Conservation (phyloP, 441 rosid genomes). For the Adansonia grandidieri region DNA sequence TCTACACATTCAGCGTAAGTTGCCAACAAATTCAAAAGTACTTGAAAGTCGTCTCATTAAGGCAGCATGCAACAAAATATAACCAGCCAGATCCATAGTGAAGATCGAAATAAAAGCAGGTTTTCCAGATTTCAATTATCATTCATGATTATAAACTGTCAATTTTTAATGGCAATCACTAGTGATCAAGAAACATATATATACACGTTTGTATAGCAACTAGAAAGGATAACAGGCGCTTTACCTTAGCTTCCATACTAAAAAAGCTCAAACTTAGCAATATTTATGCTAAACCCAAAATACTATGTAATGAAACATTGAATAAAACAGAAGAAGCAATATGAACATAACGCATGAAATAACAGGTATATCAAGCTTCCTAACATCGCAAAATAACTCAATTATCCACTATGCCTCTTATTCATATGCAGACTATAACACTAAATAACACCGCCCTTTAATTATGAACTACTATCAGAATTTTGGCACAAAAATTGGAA, state of each 20-base stretch:
- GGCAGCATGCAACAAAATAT: conserved; percentile 1
- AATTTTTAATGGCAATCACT: background rate
- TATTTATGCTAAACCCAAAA: conserved; percentile 8
- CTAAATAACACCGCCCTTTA: conserved; percentile 12
- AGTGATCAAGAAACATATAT: background rate
- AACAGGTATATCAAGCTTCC: background rate
- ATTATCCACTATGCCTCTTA: background rate
- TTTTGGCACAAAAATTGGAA: conserved; percentile 13
- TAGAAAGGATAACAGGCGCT: background rate
- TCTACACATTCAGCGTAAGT: background rate
- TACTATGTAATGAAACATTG: background rate
- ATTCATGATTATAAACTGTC: background rate
- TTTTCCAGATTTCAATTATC: background rate
- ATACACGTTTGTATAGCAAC: background rate
- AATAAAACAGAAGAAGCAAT: background rate
- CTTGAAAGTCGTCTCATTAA: background rate
- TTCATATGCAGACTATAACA: background rate
- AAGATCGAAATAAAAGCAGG: background rate
- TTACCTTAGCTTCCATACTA: background rate
- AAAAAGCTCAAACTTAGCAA: background rate
- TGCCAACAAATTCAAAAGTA: background rate
- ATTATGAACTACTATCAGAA: conserved; percentile 19
- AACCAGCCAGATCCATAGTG: conserved; percentile 6
- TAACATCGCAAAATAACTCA: no score
- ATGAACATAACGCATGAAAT: background rate